These are phyloP conservation scores for Fusarium verticillioides DNA, from an alignment of 2,329 filamentous ascomycete genomes.

Conservation along the genomic window DNA sequence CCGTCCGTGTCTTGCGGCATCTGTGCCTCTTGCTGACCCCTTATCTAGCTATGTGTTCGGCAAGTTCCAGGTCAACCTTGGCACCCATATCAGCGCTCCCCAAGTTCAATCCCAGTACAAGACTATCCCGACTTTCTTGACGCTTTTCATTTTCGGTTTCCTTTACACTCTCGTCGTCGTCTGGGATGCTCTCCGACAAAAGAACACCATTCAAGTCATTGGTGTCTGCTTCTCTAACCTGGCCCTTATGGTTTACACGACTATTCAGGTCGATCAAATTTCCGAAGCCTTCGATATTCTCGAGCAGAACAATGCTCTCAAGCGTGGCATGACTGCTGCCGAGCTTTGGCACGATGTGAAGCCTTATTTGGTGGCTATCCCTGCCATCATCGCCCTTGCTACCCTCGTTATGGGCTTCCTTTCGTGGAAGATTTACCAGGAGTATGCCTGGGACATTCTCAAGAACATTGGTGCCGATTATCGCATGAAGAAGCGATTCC, in stretches of 20 bases:
- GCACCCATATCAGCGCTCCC: slow-evolving; percentile 52
- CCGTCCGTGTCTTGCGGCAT: background rate
- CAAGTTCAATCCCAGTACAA: slow-evolving; percentile 64
- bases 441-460: slow-evolving; percentile 99
- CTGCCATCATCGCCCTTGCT: slow-evolving; percentile 81
- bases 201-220: slow-evolving; percentile 99
- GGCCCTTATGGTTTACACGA: slow-evolving; percentile 90
- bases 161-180: slow-evolving; percentile 90
- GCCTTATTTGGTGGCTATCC: slow-evolving; percentile 86
- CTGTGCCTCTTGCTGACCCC: slow-evolving; percentile 24
- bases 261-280: slow-evolving; percentile 93
- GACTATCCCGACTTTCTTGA: slow-evolving; percentile 93
- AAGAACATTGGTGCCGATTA: slow-evolving; percentile 99
- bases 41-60: slow-evolving; percentile 83
- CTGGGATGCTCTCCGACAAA: slow-evolving; percentile 91
- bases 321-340: slow-evolving; percentile 41
- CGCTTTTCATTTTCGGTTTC: slow-evolving; percentile 97
- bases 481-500: slow-evolving; percentile 94
- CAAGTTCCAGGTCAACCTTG: slow-evolving; percentile 77
- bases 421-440: slow-evolving; percentile 96
- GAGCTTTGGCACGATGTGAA: slow-evolving; percentile 76
- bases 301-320: slow-evolving; percentile 56
- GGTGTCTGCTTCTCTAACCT: slow-evolving; percentile 93
- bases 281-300: slow-evolving; percentile 74
- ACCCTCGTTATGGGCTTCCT: slow-evolving; percentile 79